Evolutionary conservation across 345 rosid genomes (phyloP), one percentile per base, ranked within the genome.

Genomic region (Pugionium cornutum): DNA sequence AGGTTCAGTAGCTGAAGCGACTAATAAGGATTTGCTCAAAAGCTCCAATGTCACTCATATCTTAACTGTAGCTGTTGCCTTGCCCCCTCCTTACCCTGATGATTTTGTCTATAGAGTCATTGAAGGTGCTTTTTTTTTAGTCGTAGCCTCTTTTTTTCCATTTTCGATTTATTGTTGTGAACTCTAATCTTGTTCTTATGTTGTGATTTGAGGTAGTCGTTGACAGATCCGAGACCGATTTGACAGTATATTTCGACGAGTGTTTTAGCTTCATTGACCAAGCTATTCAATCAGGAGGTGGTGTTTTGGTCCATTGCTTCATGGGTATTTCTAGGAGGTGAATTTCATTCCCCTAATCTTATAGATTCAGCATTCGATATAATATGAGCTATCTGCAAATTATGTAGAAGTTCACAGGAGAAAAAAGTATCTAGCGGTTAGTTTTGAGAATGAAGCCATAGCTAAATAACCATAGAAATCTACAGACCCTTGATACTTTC

Each of bases 281-380:
- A 65, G 91, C 96, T 41, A 84, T 73, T 75, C 58, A 79, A 44
- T 80, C 77, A 49, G 91, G 92, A 7, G 90, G 88, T 69, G 81
- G 86, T 50, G 85, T 83, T 54, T 76, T 86, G 82, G 89, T 88
- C 26, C 91, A 88, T 58, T 91, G 97, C 82, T 79, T 84, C 58
- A 80, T 73, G 72, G 97, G 96, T 64, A 81, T 60, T 31, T 88
- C 97, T 58, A 78, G 96, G 75, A 91, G 95, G 95, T 89, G 56
- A 62, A 34, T 48, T 26, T 53, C 70, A 11, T 64, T 54, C 50
- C 10, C 9, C 46, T 33, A 0, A 6, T 31, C 44, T 41, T 4
- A 25, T 50, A 9, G 11, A 27, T 53, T 62, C 11, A 5, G 33
- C 26, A 36, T 46, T 68, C 44, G 9, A 44, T 26, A 5, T 50